Evolutionary conservation across 192 early-diverging fungal genomes (phyloP).

Genomic region (Spizellomyces sp.): DNA sequence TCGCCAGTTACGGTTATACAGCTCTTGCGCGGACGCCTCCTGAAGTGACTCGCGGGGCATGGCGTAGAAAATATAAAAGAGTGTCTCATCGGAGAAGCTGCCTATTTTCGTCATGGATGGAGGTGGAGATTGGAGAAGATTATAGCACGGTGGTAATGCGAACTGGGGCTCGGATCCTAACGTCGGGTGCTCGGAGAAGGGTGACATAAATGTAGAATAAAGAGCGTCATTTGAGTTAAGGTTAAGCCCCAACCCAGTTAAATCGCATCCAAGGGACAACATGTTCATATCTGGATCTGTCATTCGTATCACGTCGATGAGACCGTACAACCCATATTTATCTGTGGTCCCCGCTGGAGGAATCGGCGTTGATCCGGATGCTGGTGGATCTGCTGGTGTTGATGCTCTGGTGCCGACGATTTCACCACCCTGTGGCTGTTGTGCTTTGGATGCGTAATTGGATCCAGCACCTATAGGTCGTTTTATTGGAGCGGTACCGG

Average conservation of each 20-base stretch:
- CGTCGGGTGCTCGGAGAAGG: constrained; percentile 80
- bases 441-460: constrained; percentile 38
- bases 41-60: constrained; percentile 91
- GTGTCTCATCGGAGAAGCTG: constrained; percentile 84
- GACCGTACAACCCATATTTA: constrained; percentile 82
- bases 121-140: constrained; percentile 42
- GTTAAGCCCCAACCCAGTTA: constrained; percentile 80
- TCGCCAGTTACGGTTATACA: constrained; percentile 91
- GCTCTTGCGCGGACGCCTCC: constrained; percentile 92
- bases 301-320: constrained; percentile 81
- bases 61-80: constrained; percentile 98
- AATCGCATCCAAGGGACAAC: constrained; percentile 82
- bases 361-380: constrained; percentile 14
- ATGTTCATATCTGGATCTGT: constrained; percentile 75
- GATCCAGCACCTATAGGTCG: constrained; percentile 33
- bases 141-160: constrained; percentile 82
- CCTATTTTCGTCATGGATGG: constrained; percentile 71
- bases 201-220: constrained; percentile 86
- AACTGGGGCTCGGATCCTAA: constrained; percentile 81
- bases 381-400: constrained; percentile 25
- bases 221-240: constrained; percentile 53
- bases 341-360: constrained; percentile 46
- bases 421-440: constrained; percentile 31
- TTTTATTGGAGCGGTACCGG: neutral
- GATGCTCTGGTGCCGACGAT: neutral